These are phyloP conservation scores for Sugiyamaella marilandica DNA, from an alignment of 805 yeast species.

Conservation along the genomic window DNA sequence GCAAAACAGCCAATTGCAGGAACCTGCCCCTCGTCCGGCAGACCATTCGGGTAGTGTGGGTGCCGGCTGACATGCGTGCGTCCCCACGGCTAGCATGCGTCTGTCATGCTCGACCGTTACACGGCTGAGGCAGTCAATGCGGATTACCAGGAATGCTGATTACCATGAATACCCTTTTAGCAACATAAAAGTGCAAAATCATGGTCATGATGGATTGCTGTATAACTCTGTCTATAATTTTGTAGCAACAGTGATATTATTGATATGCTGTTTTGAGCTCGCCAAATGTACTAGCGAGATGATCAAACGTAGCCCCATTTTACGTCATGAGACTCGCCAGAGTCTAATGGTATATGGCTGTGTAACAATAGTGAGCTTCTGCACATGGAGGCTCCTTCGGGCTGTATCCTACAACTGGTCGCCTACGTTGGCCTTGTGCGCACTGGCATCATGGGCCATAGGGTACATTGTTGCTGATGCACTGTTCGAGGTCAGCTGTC, in stretches of 20 bases:
- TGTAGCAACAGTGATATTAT: not conserved
- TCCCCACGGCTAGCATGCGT: not conserved
- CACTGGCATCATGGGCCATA: not conserved
- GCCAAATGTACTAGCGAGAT: not conserved
- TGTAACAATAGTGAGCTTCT: not conserved
- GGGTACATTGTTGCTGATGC: constrained; percentile 12
- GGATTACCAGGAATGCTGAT: no score
- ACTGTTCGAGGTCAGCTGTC: constrained; percentile 16
- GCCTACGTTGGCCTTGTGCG: not conserved
- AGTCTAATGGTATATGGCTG: not conserved
- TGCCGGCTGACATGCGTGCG: no score
- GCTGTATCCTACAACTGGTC: not conserved
- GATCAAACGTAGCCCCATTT: not conserved
- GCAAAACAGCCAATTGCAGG: no score
- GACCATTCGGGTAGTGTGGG: no score
- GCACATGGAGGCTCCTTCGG: not conserved
- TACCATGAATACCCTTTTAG: no score
- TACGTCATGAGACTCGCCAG: not conserved
- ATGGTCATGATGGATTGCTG: no score
- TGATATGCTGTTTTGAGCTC: not conserved
- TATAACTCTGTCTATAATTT: not conserved
- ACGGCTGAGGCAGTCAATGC: not conserved
- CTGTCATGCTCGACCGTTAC: not conserved
- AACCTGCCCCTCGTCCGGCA: no score
- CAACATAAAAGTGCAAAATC: no score